A percentile compares a stretch with the other conserved stretches of the same genome.
These are phyloP conservation scores for Pyrus hybrid DNA, from an alignment of 331 rosid genomes.

Conservation along the genomic window DNA sequence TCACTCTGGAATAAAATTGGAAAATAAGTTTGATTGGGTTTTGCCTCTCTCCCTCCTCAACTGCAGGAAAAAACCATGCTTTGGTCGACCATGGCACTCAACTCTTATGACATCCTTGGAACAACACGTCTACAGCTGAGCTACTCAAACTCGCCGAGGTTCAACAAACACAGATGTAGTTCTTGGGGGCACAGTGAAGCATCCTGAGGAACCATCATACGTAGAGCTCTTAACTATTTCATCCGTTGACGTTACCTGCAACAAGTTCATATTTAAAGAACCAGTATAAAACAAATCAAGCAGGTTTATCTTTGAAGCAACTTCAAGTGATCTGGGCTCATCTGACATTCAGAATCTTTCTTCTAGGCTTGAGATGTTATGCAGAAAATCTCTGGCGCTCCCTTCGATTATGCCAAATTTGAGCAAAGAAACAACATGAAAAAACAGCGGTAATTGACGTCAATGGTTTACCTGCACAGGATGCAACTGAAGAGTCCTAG, in stretches of 20 bases:
- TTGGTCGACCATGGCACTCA: neutral
- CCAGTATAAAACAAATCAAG: neutral
- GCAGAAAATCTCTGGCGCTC: neutral
- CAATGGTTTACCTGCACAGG: conserved; percentile 60
- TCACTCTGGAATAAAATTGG: neutral
- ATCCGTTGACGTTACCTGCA: conserved; percentile 56
- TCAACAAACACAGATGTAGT: conserved; percentile 78
- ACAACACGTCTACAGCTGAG: neutral
- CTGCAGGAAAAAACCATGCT: neutral
- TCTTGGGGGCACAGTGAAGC: conserved; percentile 56
- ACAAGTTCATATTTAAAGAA: neutral
- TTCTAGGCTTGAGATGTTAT: neutral
- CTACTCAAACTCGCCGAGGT: conserved; percentile 36
- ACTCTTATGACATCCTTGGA: neutral
- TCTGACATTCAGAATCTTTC: neutral
- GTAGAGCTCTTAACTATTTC: conserved; percentile 49
- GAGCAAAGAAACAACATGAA: neutral
- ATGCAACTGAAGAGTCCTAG: conserved; percentile 63
- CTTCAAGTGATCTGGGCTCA: neutral
- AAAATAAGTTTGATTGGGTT: neutral
- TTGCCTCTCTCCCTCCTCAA: neutral
- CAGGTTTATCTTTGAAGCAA: neutral
- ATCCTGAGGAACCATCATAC: conserved; percentile 51
- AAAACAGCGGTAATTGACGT: neutral
- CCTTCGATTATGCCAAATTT: neutral